Base-by-base conservation (phyloP, 2,329 filamentous ascomycete species). In the Colletotrichum tanaceti region DNA sequence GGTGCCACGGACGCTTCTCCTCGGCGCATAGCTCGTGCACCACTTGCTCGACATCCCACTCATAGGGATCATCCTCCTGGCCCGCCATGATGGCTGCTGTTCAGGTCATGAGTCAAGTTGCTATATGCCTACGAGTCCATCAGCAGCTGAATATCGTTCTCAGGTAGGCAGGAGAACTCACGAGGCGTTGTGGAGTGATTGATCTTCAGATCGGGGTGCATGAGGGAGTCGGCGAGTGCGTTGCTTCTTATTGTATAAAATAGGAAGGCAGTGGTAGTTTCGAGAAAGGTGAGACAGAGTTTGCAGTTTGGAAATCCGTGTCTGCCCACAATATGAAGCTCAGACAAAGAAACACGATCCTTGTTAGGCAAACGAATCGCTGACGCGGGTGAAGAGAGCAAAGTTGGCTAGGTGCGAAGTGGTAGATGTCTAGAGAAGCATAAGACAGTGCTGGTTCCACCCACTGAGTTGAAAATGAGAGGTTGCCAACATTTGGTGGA, bases 11-110 rank as follows among this genome's bases (percentile, higher is more conserved):
- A 55, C 82, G 81, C 28, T 49, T 46, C 4, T 82, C 75, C 2
- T 81, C 74, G 24, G 85, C 82, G 75, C 90, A 93, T 4, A 97
- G 82, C 74, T 90, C 89, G 18, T 83, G 76, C 11, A 91, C 85
- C 13, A 97, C 87, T 43, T 89, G 84, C 44, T 91, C 88, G 39
- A 90, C 83, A 43, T 86, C 85, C 93, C 93, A 97, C 62, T 85
- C 75, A 77, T 90, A 91, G n/a, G 93, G 93, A 78, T 97, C 93
- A 64, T 79, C 75, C 18, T 77, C 76, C 78, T 77, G 59, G 68
- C 70, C 32, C 71, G 70, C 74, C 79, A 76, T 80, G 75, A 13
- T 63, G 71, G 49, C 24, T 41, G 39, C 32, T 39, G 20, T 7
- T 60, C 24, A 68, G n/a, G 38, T 39, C 50, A 53, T 68, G 47